Base-by-base conservation (phyloP, 331 rosid species). In the Stylosanthes scabra region DNA sequence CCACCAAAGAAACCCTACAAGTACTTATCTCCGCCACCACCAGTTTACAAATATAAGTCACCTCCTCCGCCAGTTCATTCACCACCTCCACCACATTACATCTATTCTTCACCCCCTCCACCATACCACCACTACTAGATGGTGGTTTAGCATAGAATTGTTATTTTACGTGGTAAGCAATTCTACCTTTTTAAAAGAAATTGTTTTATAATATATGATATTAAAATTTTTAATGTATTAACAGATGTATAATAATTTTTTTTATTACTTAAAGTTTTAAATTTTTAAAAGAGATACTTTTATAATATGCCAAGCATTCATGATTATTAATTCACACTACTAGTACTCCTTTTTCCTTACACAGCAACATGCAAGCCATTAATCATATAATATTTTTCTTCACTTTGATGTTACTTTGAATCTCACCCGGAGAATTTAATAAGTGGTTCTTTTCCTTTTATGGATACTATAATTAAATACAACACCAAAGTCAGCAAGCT, bases 101-200 rank as follows among this genome's bases (percentile, higher is more conserved):
- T 60, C 65, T 86, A 87, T 58, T 16, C 86, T 16, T 87, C 97
- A 42, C 96, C 97, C 46, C 96, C 97, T 68, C 96, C 85, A 67
- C 96, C 88, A 29, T 67, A 83, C 88, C 86, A 83, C 88, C 86
- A 86, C 76, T 67, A 86, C 84, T 87, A 87, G 87, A 79, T 20
- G 70, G 42, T 67, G 72, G 12, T 41, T 44, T 64, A 25, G 57
- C 27, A 39, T 16, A 65, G 31, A 70, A 54, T 6, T 34, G 5
- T 34, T 34, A 34, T 28, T 50, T 15, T 52, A 46, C 16, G 29
- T 62, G 90, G 91, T 84, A 81, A 81, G 79, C 56, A n/a, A n/a
- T 13, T 25, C 63, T n/a, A 12, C 12, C 5, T 47, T 4, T 11
- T 3, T 20, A 20, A 20, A 20, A 20, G 25, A 20, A 20, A 20